Base-by-base conservation (phyloP, 148 eudicot genomes). In the Spergularia bocconei region DNA sequence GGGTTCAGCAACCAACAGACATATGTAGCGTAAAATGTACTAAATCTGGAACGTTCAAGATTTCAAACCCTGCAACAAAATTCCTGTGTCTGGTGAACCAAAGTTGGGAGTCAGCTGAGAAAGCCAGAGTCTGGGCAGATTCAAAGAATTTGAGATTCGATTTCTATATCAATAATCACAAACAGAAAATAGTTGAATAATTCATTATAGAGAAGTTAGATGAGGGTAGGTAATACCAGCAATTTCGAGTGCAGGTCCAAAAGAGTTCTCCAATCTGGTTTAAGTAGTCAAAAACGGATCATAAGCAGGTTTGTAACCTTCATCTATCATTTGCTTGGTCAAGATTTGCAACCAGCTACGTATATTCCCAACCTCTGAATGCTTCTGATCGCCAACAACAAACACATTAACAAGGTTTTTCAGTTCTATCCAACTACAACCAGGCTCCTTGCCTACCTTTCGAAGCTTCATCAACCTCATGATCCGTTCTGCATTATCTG, bases 351-450 rank as follows among this genome's bases (percentile, higher is more conserved):
- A 78, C 77, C 82, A 75, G 67, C 71, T 38, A 64, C 69, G 82
- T 33, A 86, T 79, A 68, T 83, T 78, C 63, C 65, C 79, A 58
- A 77, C 80, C 20, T 80, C 84, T 38, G 88, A 88, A 83, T 88
- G 92, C 73, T 78, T 85, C 64, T 83, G 88, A 76, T 88, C 92
- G 29, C 90, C 88, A 50, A 85, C 86, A 70, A 85, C 85, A 83
- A 88, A 88, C 50, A 78, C 92, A 74, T 88, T 88, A 79, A 86
- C 83, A 55, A 75, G 80, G 77, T 75, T 88, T 76, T 86, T 85
- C 65, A 84, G 79, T 84, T 88, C 89, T 67, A 88, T 85, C 92
- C 92, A 88, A 79, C 90, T 88, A 69, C 88, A 88, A 19, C 92
- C 92, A 52, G 87, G 90, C 79, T 88, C 92, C 75, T 88, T 88